Evolutionary conservation across 495 filamentous ascomycete genomes (phyloP), one percentile per base, ranked within the genome.

Genomic region (Penicillium cosmopolitanum): DNA sequence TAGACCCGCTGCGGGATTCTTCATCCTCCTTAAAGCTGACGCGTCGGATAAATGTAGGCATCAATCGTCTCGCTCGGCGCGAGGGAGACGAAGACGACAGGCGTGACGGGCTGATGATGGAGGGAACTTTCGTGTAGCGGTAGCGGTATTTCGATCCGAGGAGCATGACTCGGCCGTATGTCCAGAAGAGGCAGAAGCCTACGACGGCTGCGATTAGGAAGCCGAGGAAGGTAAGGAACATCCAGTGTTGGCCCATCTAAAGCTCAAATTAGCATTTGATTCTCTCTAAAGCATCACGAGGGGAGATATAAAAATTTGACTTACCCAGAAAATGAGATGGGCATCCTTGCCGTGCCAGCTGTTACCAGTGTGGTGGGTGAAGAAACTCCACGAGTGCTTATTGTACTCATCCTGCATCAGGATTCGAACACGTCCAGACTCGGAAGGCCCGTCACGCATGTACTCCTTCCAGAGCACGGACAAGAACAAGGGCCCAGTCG

Each of bases 401-500:
- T 88, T 88, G 71, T 91, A 92, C 65, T 91, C 89, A 38, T 85
- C 81, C 38, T 78, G 80, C 78, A 85, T 85, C 40, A 91, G 71
- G 21, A 84, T 76, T 10, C 81, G 74, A 31, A 85, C 82, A 9
- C 82, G 78, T 4, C 64, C 73, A 1, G 67, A 63, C 48, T 81
- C 78, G 46, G 57, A 67, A 0, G 73, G 74, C 38, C 63, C 67
- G 5, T 72, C 71, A 28, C 65, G 68, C 76, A 87, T 86, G 61
- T 92, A 92, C 66, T 91, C 80, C 69, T 90, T 87, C 92, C 92
- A 96, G 54, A 96, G 84, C 33, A 93, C 86, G 42, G 87, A 91
- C 56, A 93, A 77, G 75, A 94, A 96, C 57, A 95, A 79, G 19
- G 92, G 92, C 11, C 92, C 92, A 10, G 91, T 95, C 16, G 85